Evolutionary conservation across 768 basidiomycete species (phyloP).

Genomic region (Postia placenta): DNA sequence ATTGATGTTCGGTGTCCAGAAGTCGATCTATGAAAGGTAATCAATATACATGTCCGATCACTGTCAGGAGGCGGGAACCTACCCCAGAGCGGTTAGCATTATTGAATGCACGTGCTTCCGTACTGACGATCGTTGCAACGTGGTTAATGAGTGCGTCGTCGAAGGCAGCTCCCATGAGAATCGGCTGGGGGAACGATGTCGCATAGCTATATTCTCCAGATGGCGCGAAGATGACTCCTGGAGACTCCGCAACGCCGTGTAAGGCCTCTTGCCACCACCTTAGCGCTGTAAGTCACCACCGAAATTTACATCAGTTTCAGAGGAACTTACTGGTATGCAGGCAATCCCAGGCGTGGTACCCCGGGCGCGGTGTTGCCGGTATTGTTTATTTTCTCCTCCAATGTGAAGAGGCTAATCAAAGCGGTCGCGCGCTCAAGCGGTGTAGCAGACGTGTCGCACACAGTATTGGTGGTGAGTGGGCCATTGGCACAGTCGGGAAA

Average conservation of each 20-base stretch:
- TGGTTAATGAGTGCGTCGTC: slow-evolving; percentile 46
- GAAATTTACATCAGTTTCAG: too few relatives aligned
- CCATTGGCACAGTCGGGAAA: slow-evolving; percentile 46
- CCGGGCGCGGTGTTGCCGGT: slow-evolving; percentile 45
- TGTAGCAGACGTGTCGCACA: slow-evolving; percentile 42
- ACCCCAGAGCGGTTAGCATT: slow-evolving; percentile 43
- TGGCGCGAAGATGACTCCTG: slow-evolving; percentile 43
- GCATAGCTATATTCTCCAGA: slow-evolving; percentile 50
- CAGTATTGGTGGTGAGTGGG: slow-evolving; percentile 38
- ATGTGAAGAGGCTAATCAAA: slow-evolving; percentile 42
- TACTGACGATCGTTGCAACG: slow-evolving; percentile 46
- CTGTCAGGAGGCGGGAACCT: neutral
- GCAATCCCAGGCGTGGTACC: slow-evolving; percentile 49
- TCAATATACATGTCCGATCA: neutral
- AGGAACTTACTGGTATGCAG: slow-evolving; percentile 43
- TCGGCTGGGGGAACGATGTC: slow-evolving; percentile 54
- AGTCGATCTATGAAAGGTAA: slow-evolving; percentile 41
- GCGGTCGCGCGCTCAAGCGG: slow-evolving; percentile 43
- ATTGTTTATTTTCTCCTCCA: slow-evolving; percentile 45
- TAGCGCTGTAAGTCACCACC: neutral
- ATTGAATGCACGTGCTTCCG: slow-evolving; percentile 53
- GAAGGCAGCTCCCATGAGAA: slow-evolving; percentile 48
- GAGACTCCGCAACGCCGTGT: slow-evolving; percentile 52
- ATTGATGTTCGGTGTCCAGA: slow-evolving; percentile 47
- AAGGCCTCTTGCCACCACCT: slow-evolving; percentile 7